These are phyloP conservation scores for Prasinococcaceae sp. DNA, from an alignment of 139 green algal species.

Conservation along the genomic window DNA sequence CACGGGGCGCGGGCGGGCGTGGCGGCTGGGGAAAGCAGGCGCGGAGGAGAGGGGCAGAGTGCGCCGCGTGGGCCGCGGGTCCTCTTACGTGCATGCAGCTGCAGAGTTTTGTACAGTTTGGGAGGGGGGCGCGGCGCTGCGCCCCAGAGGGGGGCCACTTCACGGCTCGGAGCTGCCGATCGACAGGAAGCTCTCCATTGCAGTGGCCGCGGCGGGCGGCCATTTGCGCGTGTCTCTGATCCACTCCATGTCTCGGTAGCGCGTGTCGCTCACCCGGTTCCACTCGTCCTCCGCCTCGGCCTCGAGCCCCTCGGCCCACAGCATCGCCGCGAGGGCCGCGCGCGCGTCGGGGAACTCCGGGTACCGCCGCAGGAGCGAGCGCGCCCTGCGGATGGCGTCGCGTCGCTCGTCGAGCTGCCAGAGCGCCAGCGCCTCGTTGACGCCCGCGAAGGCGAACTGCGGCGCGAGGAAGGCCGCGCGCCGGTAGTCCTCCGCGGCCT, in stretches of 20 bases:
- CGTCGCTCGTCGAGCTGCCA: constrained; percentile 18
- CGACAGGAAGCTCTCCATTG: constrained; percentile 15
- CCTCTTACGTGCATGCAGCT: too few species aligned
- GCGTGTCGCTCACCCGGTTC: constrained; percentile 16
- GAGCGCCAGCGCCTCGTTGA: constrained; percentile 23
- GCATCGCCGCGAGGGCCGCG: constrained; percentile 21
- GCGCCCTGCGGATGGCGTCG: constrained; percentile 24
- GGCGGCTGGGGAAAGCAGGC: too few species aligned
- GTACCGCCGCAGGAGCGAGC: constrained; percentile 22
- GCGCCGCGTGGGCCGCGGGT: too few species aligned
- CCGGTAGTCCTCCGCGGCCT: constrained; percentile 17
- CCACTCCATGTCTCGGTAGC: constrained; percentile 22
- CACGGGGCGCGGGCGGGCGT: too few species aligned
- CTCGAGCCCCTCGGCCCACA: constrained; percentile 18
- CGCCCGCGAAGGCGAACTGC: constrained; percentile 28
- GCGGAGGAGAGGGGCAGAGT: too few species aligned
- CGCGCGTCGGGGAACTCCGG: constrained; percentile 31
- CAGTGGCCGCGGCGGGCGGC: constrained; percentile 12
- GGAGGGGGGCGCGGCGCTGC: too few species aligned
- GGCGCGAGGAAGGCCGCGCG: constrained; percentile 15
- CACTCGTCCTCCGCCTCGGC: constrained; percentile 25
- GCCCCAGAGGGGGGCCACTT: too few species aligned
- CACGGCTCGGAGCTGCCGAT: too few species aligned
- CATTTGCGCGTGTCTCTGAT: constrained; percentile 19
- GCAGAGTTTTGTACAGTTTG: too few species aligned